phyloP scores from a whole-genome alignment of 2,329 filamentous ascomycete genomes.

The Phialophora tarda region DNA sequence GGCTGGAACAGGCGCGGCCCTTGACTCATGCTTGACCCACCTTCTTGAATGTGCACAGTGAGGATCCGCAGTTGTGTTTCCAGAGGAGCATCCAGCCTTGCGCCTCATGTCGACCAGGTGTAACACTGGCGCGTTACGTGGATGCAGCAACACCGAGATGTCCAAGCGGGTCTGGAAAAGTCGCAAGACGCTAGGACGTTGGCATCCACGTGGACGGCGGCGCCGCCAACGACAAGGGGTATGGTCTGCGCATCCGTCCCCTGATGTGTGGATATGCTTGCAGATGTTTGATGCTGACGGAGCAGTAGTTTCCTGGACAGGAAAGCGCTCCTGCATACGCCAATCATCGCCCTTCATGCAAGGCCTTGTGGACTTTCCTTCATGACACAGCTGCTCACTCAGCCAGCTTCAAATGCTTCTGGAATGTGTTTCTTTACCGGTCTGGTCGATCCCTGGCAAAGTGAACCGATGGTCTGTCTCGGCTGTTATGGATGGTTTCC shows the following conservation, averaged over 20 bases:
- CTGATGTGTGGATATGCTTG: slow-evolving; percentile 3
- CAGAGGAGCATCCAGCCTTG: slow-evolving; percentile 18
- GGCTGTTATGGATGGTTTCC: background rate
- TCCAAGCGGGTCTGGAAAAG: slow-evolving; percentile 1
- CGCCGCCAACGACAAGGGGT: background rate
- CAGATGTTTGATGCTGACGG: slow-evolving; percentile 8
- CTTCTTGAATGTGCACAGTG: background rate
- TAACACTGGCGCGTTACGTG: slow-evolving; percentile 5
- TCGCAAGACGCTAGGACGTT: background rate
- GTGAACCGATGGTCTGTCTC: background rate
- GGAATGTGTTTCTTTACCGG: background rate
- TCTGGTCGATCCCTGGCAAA: background rate
- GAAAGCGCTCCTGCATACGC: slow-evolving; percentile 6
- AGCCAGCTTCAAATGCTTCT: slow-evolving; percentile 16
- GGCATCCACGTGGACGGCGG: background rate
- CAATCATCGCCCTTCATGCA: slow-evolving; percentile 2
- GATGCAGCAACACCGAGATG: background rate
- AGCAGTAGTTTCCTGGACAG: slow-evolving; percentile 12
- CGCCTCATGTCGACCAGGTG: slow-evolving; percentile 2
- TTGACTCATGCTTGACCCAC: slow-evolving; percentile 7
- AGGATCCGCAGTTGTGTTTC: background rate
- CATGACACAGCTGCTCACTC: slow-evolving; percentile 23
- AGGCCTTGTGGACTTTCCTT: background rate
- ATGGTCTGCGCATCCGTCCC: background rate
- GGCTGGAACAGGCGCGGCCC: background rate